A percentile compares a stretch with the other conserved stretches of the same genome.
Conservation (phyloP, 768 basidiomycete genomes). For the Tylopilus subfusipes region DNA sequence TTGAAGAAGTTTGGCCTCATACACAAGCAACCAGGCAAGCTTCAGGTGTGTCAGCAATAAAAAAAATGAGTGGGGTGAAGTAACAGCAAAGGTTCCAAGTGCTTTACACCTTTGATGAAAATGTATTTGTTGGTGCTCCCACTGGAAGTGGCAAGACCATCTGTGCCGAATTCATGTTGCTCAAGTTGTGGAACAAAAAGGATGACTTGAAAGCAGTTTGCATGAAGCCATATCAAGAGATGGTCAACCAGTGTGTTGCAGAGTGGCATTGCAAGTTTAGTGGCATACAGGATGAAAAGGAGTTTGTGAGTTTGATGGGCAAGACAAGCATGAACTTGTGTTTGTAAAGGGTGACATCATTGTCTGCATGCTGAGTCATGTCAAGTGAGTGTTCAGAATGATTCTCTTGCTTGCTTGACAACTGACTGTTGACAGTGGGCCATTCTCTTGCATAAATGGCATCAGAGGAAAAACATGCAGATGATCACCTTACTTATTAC, state of each 20-base stretch:
- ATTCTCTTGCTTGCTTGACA: neutral
- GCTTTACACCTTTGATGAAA: conserved; percentile 93
- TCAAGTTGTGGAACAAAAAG: conserved; percentile 90
- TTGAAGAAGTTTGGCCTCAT: too few relatives aligned
- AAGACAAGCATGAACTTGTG: conserved; percentile 91
- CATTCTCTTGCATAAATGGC: conserved; percentile 89
- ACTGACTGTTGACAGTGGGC: conserved; percentile 68
- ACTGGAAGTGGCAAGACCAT: conserved; percentile 98
- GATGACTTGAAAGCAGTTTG: conserved; percentile 85
- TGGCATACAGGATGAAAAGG: conserved; percentile 83
- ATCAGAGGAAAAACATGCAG: conserved; percentile 94
- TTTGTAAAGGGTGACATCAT: conserved; percentile 84
- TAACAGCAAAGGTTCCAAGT: conserved; percentile 99
- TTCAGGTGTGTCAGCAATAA: too few relatives aligned
- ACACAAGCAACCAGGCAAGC: too few relatives aligned
- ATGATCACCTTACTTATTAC: conserved; percentile 90
- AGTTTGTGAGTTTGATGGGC: conserved; percentile 89
- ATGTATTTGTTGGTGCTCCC: conserved; percentile 94
- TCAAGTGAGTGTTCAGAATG: conserved; percentile 51
- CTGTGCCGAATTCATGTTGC: conserved; percentile 92
- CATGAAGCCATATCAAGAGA: conserved; percentile 95
- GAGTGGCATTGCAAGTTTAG: conserved; percentile 91
- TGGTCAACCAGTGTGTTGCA: conserved; percentile 85
- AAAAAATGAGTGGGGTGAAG: too few relatives aligned
- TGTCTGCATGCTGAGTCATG: conserved; percentile 90